Conservation (phyloP, 495 filamentous ascomycete genomes). For the Podospora bellae-mahoneyi region DNA sequence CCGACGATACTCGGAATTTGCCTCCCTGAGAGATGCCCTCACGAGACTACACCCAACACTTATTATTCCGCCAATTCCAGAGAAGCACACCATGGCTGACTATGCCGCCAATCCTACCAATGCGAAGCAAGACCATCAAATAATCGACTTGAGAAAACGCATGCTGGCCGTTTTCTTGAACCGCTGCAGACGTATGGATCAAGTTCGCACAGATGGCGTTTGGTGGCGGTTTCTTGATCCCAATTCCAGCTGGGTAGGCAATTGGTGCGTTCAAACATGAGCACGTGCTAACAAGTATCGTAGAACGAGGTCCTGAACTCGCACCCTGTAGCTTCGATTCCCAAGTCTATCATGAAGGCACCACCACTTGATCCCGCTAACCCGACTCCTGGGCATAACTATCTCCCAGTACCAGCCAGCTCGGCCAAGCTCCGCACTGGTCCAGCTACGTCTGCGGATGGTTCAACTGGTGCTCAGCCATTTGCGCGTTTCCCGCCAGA, state of each 20-base stretch:
- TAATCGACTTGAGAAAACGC: constrained; percentile 91
- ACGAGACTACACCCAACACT: constrained; percentile 89
- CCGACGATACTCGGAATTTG: constrained; percentile 93
- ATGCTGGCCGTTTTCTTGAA: constrained; percentile 96
- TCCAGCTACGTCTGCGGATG: constrained; percentile 42
- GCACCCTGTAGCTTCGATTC: constrained; percentile 83
- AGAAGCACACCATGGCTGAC: constrained; percentile 98
- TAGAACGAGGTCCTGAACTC: constrained; percentile 90
- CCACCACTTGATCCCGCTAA: constrained; percentile 91
- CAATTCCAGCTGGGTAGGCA: constrained; percentile 92
- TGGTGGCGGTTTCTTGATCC: constrained; percentile 98
- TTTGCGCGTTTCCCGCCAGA: constrained; percentile 82
- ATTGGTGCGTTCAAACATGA: neutral
- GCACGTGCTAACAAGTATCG: constrained; percentile 32
- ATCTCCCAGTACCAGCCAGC: constrained; percentile 75
- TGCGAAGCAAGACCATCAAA: constrained; percentile 93
- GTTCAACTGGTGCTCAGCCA: constrained; percentile 55
- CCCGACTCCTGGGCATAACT: constrained; percentile 81
- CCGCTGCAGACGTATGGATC: constrained; percentile 86
- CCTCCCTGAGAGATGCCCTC: constrained; percentile 83
- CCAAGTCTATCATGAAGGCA: constrained; percentile 88
- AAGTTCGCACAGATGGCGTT: constrained; percentile 88
- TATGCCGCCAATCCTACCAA: constrained; percentile 97
- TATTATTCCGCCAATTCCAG: constrained; percentile 92
- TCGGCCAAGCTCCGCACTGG: constrained; percentile 78